Evolutionary conservation across 2,329 filamentous ascomycete species (phyloP).

Genomic region (Phaeosphaeria sp.): DNA sequence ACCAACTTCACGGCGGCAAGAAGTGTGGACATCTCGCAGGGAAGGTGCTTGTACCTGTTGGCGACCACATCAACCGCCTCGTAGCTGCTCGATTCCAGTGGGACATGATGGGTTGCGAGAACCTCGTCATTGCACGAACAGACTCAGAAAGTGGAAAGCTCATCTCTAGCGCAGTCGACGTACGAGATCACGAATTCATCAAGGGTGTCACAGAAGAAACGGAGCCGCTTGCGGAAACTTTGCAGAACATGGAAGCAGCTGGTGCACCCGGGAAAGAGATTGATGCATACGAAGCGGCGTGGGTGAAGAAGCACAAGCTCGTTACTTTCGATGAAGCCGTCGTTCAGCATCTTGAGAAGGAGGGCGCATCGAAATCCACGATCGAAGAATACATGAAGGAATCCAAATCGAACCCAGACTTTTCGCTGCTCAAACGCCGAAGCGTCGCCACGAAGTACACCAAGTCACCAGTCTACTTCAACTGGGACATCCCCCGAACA

Average conservation of each 20-base stretch:
- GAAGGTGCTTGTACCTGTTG: conserved; percentile 91
- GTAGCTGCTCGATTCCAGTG: conserved; percentile 94
- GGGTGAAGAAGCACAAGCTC: conserved; percentile 86
- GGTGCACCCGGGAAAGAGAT: conserved; percentile 83
- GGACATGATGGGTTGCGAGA: conserved; percentile 97
- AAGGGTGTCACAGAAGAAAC: conserved; percentile 82
- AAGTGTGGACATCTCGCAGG: conserved; percentile 97
- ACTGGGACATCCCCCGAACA: conserved; percentile 90
- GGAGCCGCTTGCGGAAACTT: conserved; percentile 82
- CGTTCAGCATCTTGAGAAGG: conserved; percentile 72
- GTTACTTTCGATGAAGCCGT: conserved; percentile 93
- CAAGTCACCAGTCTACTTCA: conserved; percentile 76
- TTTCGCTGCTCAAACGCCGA: conserved; percentile 80
- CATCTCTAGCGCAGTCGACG: conserved; percentile 88
- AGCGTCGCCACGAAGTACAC: conserved; percentile 72
- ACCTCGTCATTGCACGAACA: conserved; percentile 91
- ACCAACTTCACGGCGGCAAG: conserved; percentile 96
- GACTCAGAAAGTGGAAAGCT: conserved; percentile 94
- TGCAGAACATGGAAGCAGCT: conserved; percentile 86
- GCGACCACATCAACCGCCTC: conserved; percentile 95
- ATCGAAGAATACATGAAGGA: conserved; percentile 72
- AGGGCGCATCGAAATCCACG: conserved; percentile 68
- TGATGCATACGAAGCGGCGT: conserved; percentile 82
- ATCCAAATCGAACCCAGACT: conserved; percentile 69
- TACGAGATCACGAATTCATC: conserved; percentile 96